Evolutionary conservation across 169 alveolate species (phyloP).

Genomic region (Fabrea salina): DNA sequence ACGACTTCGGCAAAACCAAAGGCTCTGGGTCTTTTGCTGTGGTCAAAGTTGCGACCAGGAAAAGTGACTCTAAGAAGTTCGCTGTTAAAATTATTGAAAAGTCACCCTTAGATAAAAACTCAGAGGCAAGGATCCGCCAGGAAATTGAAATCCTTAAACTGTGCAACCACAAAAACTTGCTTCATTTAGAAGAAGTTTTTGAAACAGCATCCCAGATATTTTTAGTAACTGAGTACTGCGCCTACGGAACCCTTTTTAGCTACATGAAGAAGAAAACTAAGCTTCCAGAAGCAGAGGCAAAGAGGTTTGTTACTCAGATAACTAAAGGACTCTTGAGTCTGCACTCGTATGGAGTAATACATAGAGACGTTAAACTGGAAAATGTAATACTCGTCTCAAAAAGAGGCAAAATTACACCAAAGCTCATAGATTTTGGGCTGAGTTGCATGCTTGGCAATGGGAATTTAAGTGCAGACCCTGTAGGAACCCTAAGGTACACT

Average conservation of each 20-base stretch:
- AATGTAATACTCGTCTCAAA: neutral
- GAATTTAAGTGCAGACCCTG: constrained; percentile 38
- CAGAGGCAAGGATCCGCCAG: constrained; percentile 17
- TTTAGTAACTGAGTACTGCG: neutral
- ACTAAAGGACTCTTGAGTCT: neutral
- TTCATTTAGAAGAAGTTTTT: neutral
- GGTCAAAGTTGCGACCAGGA: no score
- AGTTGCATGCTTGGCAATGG: constrained; percentile 44
- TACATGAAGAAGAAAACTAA: neutral
- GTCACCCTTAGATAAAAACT: constrained; percentile 6
- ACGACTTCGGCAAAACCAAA: no score
- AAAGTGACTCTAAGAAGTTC: constrained; percentile 22
- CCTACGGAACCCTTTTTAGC: neutral
- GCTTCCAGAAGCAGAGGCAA: neutral
- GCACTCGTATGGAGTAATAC: neutral
- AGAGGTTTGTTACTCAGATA: neutral
- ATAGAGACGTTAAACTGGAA: neutral
- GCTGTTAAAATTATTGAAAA: constrained; percentile 2
- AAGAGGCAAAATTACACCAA: neutral
- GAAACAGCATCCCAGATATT: neutral
- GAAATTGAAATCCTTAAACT: neutral
- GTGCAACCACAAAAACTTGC: neutral
- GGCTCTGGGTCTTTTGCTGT: no score
- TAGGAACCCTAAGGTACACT: constrained; percentile 53
- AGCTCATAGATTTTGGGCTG: neutral